These are phyloP conservation scores for Aspergillus amoenus DNA, from an alignment of 2,329 filamentous ascomycete species.

Conservation along the genomic window DNA sequence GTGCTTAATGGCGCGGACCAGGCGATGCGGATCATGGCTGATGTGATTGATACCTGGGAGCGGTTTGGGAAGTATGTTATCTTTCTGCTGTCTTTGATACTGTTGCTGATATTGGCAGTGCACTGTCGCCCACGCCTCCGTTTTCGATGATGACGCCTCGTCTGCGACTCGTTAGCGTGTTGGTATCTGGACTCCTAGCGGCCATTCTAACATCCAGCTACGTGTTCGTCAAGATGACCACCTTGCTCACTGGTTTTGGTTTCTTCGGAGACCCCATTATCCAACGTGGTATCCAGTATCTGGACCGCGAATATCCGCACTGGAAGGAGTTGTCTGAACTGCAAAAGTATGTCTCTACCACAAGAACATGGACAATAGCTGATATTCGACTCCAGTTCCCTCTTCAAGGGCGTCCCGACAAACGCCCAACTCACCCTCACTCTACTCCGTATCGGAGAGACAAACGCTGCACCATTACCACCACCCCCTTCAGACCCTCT, in stretches of 20 bases:
- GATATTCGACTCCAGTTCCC: slow-evolving; percentile 47
- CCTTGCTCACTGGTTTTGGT: slow-evolving; percentile 66
- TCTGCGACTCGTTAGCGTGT: slow-evolving; percentile 54
- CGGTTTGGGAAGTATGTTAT: slow-evolving; percentile 57
- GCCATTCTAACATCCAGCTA: slow-evolving; percentile 60
- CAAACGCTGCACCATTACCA: slow-evolving; percentile 75
- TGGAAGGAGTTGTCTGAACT: slow-evolving; percentile 78
- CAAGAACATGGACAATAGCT: slow-evolving; percentile 16
- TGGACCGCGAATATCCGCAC: slow-evolving; percentile 56
- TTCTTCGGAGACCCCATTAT: slow-evolving; percentile 82
- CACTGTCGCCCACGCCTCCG: slow-evolving; percentile 40
- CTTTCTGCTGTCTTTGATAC: too few species aligned
- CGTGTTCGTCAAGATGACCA: slow-evolving; percentile 62
- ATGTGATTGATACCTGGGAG: slow-evolving; percentile 63
- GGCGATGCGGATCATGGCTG: slow-evolving; percentile 65
- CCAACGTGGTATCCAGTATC: slow-evolving; percentile 54
- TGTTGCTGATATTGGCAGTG: not conserved
- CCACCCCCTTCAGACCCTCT: slow-evolving; percentile 48
- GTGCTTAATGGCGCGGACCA: slow-evolving; percentile 77
- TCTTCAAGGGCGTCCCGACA: slow-evolving; percentile 79
- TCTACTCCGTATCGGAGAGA: slow-evolving; percentile 76
- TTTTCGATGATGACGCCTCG: slow-evolving; percentile 58
- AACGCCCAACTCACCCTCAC: slow-evolving; percentile 84
- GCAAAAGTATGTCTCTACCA: slow-evolving; percentile 53
- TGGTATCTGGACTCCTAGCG: slow-evolving; percentile 53